These are phyloP conservation scores for Xylaria sp. DNA, from an alignment of 2,329 filamentous ascomycete genomes.

Conservation along the genomic window DNA sequence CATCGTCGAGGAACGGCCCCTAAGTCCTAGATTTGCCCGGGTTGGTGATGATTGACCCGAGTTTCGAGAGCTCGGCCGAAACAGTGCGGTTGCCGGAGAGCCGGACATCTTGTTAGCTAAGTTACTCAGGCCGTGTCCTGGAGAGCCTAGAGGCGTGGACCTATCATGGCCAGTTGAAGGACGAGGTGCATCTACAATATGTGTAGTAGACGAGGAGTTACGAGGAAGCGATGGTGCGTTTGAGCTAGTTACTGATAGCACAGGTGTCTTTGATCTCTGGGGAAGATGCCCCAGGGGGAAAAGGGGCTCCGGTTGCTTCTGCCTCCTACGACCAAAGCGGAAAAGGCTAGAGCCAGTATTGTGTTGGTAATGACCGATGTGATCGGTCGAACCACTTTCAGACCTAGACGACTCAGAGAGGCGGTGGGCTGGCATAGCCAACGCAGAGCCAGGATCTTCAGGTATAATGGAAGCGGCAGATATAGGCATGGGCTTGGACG, in stretches of 20 bases:
- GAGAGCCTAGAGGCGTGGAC: conserved; percentile 52
- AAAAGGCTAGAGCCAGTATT: conserved; percentile 81
- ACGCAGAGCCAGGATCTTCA: conserved; percentile 69
- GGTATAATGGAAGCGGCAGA: conserved; percentile 66
- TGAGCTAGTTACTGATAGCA: conserved; percentile 51
- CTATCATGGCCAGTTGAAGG: conserved; percentile 48
- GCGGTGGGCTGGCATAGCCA: conserved; percentile 72
- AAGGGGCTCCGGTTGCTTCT: conserved; percentile 77
- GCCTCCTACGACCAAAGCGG: conserved; percentile 79
- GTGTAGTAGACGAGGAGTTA: conserved; percentile 49
- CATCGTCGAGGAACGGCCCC: conserved; percentile 89
- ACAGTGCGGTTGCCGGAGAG: conserved; percentile 63
- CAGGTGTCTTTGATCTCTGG: conserved; percentile 68
- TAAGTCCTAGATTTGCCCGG: conserved; percentile 67
- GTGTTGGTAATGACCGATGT: conserved; percentile 65
- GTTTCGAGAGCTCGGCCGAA: conserved; percentile 60
- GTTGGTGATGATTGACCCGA: conserved; percentile 76
- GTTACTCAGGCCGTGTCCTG: conserved; percentile 47
- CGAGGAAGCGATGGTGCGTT: conserved; percentile 59
- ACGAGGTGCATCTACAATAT: conserved; percentile 41
- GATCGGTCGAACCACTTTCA: conserved; percentile 81
- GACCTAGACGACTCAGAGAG: conserved; percentile 90
- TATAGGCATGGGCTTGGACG: conserved; percentile 51
- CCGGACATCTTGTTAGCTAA: conserved; percentile 51
- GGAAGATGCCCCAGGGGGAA: conserved; percentile 91